phyloP scores from a whole-genome alignment of 2,329 filamentous ascomycete species.

The Fusarium albosuccineum region DNA sequence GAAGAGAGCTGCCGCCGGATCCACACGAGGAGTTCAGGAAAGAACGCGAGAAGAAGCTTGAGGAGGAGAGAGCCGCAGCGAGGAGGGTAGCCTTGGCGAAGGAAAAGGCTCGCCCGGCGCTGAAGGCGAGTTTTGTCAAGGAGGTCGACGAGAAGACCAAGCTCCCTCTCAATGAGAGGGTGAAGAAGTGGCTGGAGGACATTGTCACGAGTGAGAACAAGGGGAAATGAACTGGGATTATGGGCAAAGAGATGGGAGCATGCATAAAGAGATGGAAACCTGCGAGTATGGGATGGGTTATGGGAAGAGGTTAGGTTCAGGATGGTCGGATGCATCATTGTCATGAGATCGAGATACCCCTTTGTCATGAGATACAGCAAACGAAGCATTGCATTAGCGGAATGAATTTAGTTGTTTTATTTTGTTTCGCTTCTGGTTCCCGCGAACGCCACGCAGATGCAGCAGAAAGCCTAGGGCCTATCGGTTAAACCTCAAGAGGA shows the following conservation, averaged over 20 bases:
- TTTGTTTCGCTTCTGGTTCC: neutral
- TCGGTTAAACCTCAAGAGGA: too few species aligned
- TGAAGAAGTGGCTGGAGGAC: constrained; percentile 41
- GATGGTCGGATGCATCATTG: constrained; percentile 30
- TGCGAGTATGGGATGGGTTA: too few species aligned
- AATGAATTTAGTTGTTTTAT: constrained; percentile 11
- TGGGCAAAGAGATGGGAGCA: neutral
- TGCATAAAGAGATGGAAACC: too few species aligned
- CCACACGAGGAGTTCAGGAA: constrained; percentile 7
- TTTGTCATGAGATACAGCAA: constrained; percentile 20
- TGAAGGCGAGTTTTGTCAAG: constrained; percentile 36
- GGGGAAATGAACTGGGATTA: constrained; percentile 10
- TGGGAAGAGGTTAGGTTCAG: neutral
- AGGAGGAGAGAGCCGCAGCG: neutral
- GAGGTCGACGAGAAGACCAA: constrained; percentile 41
- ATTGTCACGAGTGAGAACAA: constrained; percentile 23
- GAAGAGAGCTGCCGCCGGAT: constrained; percentile 29
- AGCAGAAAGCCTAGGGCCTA: neutral
- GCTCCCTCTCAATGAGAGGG: constrained; percentile 39
- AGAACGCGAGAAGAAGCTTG: neutral
- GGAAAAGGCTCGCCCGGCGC: constrained; percentile 12
- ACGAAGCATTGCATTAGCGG: constrained; percentile 9
- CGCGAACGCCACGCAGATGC: constrained; percentile 17
- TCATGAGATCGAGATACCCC: constrained; percentile 39
- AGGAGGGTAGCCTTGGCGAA: neutral